Evolutionary conservation across 129 eudicot species (phyloP), one percentile per base, ranked within the genome.

Genomic region (Calendula officinalis): DNA sequence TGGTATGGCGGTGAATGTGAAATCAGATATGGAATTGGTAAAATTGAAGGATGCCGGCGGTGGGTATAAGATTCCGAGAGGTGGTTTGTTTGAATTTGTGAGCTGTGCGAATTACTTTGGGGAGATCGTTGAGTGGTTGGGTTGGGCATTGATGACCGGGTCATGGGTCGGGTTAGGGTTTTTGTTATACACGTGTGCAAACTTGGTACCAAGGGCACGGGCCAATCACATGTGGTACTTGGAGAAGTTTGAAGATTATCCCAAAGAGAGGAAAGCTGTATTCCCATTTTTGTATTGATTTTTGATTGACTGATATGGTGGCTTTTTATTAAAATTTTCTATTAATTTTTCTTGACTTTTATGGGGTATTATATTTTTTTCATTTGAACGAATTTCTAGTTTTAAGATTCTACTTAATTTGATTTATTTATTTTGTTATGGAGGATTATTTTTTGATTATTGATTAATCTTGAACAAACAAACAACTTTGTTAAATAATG

Each of bases 151-250:
- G 49, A 88, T 85, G 96, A 75, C 80, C 30, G 75, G 95, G 83
- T 88, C 96, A 9, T 81, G 91, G 95, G 91, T 78, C 58, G 95
- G 95, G 69, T 44, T 92, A 7, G 99, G 83, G 62, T 92, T 92
- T 38, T 75, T 88, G 8, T 1, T 83, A 12, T 92, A 83, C 42
- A 88, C 99, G 4, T 88, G 89, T 76, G 88, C 96, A 0, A 85
- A 92, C 62, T 74, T 92, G 80, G 85, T 92, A 56, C 96, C 99
- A 0, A 75, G 95, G 52, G 96, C 95, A n/a, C 66, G 66, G 47
- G 86, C 83, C 1, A 83, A 85, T 80, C 96, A 88, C 37, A 64
- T 14, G 56, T 92, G 99, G 99, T 92, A 92, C 64, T 73, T 88
- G 75, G 66, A 79, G 33, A 92, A 92, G 74, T 92, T 92, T 74